phyloP scores from a whole-genome alignment of 169 alveolate genomes.

The Amoebophrya sp. region DNA sequence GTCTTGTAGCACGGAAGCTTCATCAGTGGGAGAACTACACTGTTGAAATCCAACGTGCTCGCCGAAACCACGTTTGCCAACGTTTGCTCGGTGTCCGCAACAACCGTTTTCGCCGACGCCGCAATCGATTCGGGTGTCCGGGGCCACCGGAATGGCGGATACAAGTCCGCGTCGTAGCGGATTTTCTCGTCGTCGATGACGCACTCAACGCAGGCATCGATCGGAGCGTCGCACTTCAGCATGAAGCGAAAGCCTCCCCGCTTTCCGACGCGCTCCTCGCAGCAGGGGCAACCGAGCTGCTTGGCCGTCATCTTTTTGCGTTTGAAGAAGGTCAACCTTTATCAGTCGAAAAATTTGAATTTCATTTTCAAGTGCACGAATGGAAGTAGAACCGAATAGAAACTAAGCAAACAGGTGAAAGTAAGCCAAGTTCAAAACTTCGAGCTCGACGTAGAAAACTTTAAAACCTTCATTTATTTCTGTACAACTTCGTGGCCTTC shows the following conservation, averaged over 20 bases:
- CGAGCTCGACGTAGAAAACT: no score
- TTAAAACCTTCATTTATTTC: no score
- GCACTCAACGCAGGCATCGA: not conserved
- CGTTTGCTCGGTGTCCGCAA: not conserved
- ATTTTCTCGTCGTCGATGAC: not conserved
- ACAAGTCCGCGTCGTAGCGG: not conserved
- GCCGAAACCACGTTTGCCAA: not conserved
- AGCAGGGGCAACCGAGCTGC: not conserved
- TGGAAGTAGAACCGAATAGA: no score
- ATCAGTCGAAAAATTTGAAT: no score
- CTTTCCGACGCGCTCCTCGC: not conserved
- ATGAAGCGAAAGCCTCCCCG: not conserved
- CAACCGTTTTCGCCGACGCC: not conserved
- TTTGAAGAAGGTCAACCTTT: no score
- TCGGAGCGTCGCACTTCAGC: not conserved
- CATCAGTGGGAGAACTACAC: not conserved
- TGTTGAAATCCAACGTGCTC: not conserved
- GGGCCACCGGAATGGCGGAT: not conserved
- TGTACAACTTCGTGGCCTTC: no score
- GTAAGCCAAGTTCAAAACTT: no score
- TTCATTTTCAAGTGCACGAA: no score
- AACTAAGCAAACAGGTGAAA: no score
- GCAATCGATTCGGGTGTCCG: not conserved
- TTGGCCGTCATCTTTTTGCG: not conserved
- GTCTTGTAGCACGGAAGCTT: not conserved